Conservation (phyloP, 2,329 filamentous ascomycete species). For the Phialemoniopsis sp. region DNA sequence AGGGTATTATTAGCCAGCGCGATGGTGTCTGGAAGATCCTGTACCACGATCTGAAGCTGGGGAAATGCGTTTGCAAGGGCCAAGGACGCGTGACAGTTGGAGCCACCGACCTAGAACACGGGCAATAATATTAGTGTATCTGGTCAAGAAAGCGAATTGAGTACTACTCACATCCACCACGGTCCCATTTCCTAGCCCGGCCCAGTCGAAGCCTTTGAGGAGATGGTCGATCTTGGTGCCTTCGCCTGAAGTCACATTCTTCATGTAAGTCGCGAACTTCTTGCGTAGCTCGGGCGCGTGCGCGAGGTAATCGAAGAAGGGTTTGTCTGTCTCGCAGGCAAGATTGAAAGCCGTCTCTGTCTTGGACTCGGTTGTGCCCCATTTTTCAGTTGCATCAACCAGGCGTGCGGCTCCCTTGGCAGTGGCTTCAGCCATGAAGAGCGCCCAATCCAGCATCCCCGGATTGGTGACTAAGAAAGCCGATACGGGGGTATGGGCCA, state of each 20-base stretch:
- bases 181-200: constrained; percentile 24
- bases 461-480: constrained; percentile 17
- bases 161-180: constrained; percentile 39
- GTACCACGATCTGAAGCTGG: constrained; percentile 34
- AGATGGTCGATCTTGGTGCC: constrained; percentile 25
- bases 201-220: constrained; percentile 28
- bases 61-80: constrained; percentile 34
- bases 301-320: constrained; percentile 26
- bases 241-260: constrained; percentile 13
- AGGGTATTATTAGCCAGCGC: constrained; percentile 43
- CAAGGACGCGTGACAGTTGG: constrained; percentile 34
- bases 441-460: constrained; percentile 20
- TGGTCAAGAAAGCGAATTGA: too few species aligned
- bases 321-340: constrained; percentile 16
- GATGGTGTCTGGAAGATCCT: constrained; percentile 35
- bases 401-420: constrained; percentile 3
- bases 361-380: constrained; percentile 14
- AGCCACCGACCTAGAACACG: constrained; percentile 32
- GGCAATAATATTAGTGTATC: too few species aligned
- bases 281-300: constrained; percentile 12
- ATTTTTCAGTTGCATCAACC: constrained; percentile 18
- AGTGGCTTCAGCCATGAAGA: constrained; percentile 19
- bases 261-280: constrained; percentile 26
- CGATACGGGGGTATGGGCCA: constrained; percentile 28
- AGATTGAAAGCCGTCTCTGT: constrained; percentile 22